Conservation (phyloP, 768 basidiomycete species). For the Leccinum rimulosum region DNA sequence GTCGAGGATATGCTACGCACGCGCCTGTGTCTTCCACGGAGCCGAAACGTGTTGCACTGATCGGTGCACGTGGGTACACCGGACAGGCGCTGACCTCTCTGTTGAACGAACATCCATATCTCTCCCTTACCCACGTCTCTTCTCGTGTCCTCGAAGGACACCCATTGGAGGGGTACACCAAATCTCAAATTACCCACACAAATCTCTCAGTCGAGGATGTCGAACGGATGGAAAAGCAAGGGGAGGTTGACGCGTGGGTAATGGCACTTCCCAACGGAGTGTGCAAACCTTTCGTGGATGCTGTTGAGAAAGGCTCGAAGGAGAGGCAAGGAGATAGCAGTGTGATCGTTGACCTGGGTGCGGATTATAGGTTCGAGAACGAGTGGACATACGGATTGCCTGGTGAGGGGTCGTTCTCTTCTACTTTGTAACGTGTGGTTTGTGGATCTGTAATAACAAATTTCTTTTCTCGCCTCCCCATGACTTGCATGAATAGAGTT, state of each 20-base stretch:
- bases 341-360: slow-evolving; percentile 88
- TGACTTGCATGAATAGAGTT: slow-evolving; percentile 56
- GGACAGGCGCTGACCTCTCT: slow-evolving; percentile 88
- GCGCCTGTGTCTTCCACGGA: slow-evolving; percentile 48
- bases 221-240: slow-evolving; percentile 82
- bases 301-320: slow-evolving; percentile 73
- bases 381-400: slow-evolving; percentile 98
- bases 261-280: slow-evolving; percentile 99
- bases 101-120: slow-evolving; percentile 84
- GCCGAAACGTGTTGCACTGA: slow-evolving; percentile 88
- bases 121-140: slow-evolving; percentile 92
- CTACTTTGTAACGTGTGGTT: slow-evolving; percentile 30
- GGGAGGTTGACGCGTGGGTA: slow-evolving; percentile 96
- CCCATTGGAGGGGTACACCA: slow-evolving; percentile 77
- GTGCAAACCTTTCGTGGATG: slow-evolving; percentile 95
- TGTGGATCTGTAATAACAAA: slow-evolving; percentile 36
- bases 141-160: slow-evolving; percentile 90
- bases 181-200: slow-evolving; percentile 68
- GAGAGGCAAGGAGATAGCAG: slow-evolving; percentile 50
- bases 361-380: slow-evolving; percentile 93
- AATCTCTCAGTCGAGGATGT: slow-evolving; percentile 80
- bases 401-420: slow-evolving; percentile 66
- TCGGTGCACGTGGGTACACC: slow-evolving; percentile 95
- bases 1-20: slow-evolving; percentile 80
- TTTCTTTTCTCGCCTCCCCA: slow-evolving; percentile 30